Evolutionary conservation across 768 basidiomycete genomes (phyloP).

Genomic region (Tephrocybe rancida): DNA sequence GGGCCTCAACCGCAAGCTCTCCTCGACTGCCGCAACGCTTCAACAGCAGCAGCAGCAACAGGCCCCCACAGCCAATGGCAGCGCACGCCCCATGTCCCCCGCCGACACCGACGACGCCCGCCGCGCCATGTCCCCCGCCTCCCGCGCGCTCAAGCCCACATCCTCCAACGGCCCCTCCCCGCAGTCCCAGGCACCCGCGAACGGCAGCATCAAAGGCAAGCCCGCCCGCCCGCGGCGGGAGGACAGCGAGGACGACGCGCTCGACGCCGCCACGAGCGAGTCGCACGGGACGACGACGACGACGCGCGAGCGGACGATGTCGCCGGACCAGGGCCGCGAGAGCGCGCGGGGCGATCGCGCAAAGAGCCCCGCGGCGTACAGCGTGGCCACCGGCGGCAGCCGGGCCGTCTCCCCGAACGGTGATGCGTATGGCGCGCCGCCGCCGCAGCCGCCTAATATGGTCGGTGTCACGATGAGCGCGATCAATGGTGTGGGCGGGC

Average conservation of each 20-base stretch:
- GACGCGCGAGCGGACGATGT: conserved; percentile 49
- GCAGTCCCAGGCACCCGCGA: conserved; percentile 32
- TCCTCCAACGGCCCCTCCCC: conserved; percentile 42
- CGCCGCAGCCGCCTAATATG: conserved; percentile 49
- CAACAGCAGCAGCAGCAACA: too few species aligned
- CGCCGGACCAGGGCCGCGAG: conserved; percentile 52
- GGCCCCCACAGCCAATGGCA: conserved; percentile 27
- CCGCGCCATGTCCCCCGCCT: conserved; percentile 67
- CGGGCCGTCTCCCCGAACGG: conserved; percentile 64
- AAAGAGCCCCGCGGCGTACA: conserved; percentile 57
- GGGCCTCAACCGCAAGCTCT: conserved; percentile 45
- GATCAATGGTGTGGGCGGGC: conserved; percentile 45
- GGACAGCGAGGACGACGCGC: conserved; percentile 61
- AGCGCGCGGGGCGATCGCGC: conserved; percentile 48
- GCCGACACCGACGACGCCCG: conserved; percentile 61
- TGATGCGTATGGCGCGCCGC: conserved; percentile 21
- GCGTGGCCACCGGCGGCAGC: conserved; percentile 38
- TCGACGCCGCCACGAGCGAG: conserved; percentile 47
- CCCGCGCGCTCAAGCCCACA: conserved; percentile 41
- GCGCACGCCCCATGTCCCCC: conserved; percentile 70
- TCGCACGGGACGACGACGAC: conserved; percentile 37
- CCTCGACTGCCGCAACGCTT: conserved; percentile 37
- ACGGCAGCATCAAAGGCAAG: conserved; percentile 45
- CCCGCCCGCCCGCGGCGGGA: conserved; percentile 53
- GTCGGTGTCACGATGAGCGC: conserved; percentile 51